phyloP scores from a whole-genome alignment of 2,329 filamentous ascomycete species.

The Fusarium burgessii region DNA sequence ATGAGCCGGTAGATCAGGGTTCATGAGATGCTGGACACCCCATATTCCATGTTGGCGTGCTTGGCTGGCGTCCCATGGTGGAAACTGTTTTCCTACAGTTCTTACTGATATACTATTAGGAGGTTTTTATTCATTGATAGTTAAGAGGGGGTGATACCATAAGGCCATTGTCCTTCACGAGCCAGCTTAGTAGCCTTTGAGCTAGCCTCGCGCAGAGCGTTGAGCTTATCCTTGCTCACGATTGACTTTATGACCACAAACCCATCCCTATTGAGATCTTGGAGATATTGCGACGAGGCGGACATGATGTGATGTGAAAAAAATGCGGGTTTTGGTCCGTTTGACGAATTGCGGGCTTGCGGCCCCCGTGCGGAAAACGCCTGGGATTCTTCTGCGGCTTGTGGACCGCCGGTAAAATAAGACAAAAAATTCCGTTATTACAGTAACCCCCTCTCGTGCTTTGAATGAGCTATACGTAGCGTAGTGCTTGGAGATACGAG shows the following conservation, averaged over 20 bases:
- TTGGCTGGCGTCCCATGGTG: slow-evolving; percentile 77
- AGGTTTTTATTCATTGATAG: slow-evolving; percentile 73
- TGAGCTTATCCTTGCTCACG: slow-evolving; percentile 67
- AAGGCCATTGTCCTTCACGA: slow-evolving; percentile 80
- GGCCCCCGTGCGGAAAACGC: neutral
- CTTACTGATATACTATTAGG: neutral
- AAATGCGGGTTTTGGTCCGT: slow-evolving; percentile 9
- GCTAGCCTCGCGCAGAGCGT: slow-evolving; percentile 70
- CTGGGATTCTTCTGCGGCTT: slow-evolving; percentile 1
- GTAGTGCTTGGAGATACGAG: slow-evolving; percentile 2
- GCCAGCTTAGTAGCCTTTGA: slow-evolving; percentile 69
- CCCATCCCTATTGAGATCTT: slow-evolving; percentile 75
- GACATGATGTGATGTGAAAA: slow-evolving; percentile 27
- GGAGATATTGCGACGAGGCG: slow-evolving; percentile 47
- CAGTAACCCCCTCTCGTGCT: slow-evolving; percentile 18
- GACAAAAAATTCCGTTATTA: slow-evolving; percentile 28
- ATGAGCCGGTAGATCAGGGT: slow-evolving; percentile 75
- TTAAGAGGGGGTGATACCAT: slow-evolving; percentile 53
- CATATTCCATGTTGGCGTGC: slow-evolving; percentile 76
- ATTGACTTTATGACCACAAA: slow-evolving; percentile 79
- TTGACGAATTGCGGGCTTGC: slow-evolving; percentile 8
- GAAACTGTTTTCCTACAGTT: slow-evolving; percentile 81
- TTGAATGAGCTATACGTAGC: neutral
- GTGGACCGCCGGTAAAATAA: slow-evolving; percentile 35
- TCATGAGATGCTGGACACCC: slow-evolving; percentile 88